phyloP scores from a whole-genome alignment of 371 early-diverging fungal species.

The Rhizopus stolonifer region DNA sequence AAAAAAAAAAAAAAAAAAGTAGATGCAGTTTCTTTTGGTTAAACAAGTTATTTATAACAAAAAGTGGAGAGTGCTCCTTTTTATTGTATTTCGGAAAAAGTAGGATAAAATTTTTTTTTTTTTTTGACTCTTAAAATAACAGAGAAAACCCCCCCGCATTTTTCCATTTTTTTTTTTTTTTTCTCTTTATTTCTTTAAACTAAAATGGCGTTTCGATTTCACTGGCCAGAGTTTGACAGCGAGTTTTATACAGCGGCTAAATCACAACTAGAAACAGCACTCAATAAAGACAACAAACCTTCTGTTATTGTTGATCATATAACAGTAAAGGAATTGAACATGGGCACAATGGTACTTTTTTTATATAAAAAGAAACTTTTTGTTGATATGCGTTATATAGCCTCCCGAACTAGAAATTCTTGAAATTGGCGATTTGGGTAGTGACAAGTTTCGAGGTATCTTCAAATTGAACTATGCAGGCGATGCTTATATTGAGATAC shows the following conservation, averaged over 20 bases:
- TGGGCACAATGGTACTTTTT: constrained; percentile 82
- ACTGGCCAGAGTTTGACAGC: constrained; percentile 89
- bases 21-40: background rate
- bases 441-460: constrained; percentile 92
- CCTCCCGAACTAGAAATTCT: constrained; percentile 96
- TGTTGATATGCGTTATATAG: constrained; percentile 47
- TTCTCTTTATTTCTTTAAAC: background rate
- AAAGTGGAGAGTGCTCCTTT: too few species aligned
- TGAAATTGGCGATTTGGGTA: constrained; percentile 94
- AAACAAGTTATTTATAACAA: too few species aligned
- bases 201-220: constrained; percentile 92
- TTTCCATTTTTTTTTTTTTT: constrained; percentile 1
- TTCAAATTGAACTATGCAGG: constrained; percentile 92
- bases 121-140: constrained; percentile 1
- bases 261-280: constrained; percentile 80
- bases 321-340: constrained; percentile 84
- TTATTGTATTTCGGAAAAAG: background rate
- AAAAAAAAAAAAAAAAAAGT: background rate
- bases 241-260: constrained; percentile 86
- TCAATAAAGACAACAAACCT: constrained; percentile 91
- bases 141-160: background rate
- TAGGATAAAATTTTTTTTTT: background rate
- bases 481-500: constrained; percentile 89
- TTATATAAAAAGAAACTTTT: constrained; percentile 2
- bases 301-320: constrained; percentile 90